phyloP scores from a whole-genome alignment of 129 eudicot genomes.

The Helianthus tuberosus region DNA sequence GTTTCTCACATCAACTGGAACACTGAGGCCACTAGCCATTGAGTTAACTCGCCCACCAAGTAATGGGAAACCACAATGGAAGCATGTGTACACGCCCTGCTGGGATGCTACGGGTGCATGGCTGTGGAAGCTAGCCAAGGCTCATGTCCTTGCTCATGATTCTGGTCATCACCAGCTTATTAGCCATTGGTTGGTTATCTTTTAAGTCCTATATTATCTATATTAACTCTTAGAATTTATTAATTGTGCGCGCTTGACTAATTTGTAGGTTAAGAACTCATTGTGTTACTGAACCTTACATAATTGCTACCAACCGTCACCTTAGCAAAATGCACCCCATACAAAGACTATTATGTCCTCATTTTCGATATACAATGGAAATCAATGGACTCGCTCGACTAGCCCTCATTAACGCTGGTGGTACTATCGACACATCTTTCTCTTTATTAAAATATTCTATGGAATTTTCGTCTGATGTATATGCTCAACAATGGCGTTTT shows the following conservation, averaged over 20 bases:
- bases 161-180: constrained; percentile 50
- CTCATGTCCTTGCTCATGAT: constrained; percentile 54
- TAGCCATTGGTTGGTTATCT: constrained; percentile 63
- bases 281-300: constrained; percentile 66
- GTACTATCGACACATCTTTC: constrained; percentile 61
- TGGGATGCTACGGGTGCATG: constrained; percentile 63
- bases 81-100: constrained; percentile 47
- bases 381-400: constrained; percentile 66
- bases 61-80: constrained; percentile 71
- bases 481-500: constrained; percentile 67
- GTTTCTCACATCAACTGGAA: constrained; percentile 28
- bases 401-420: constrained; percentile 60
- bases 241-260: not conserved
- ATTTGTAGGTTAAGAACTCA: constrained; percentile 73
- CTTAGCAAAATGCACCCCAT: constrained; percentile 80
- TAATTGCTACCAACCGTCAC: constrained; percentile 70
- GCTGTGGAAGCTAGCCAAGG: constrained; percentile 79
- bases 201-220: not conserved
- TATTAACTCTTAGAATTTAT: not conserved
- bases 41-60: constrained; percentile 71
- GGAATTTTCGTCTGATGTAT: constrained; percentile 63
- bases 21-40: constrained; percentile 63
- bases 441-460: constrained; percentile 55
- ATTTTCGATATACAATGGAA: constrained; percentile 82
- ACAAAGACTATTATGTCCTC: constrained; percentile 58